Evolutionary conservation across 352 stramenopile species (phyloP).

Genomic region (Globisporangium spinosum): DNA sequence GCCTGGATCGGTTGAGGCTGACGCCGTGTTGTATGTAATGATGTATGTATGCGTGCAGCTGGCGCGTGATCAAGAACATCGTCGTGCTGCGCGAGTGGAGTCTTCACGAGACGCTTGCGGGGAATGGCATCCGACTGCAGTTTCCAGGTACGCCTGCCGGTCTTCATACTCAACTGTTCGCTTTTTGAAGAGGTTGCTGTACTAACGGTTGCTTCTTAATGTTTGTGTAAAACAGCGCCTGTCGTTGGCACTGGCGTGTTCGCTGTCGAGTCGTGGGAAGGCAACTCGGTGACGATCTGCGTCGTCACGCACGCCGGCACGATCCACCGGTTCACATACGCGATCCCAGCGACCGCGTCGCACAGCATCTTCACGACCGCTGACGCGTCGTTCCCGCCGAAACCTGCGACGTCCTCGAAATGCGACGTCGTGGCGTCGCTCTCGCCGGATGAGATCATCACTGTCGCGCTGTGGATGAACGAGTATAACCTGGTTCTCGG

Average conservation of each 20-base stretch:
- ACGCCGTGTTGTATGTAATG: too few species aligned
- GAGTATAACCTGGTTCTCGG: slow-evolving; percentile 74
- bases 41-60: slow-evolving; percentile 26
- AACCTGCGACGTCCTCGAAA: slow-evolving; percentile 29
- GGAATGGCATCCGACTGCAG: slow-evolving; percentile 56
- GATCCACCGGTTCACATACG: slow-evolving; percentile 66
- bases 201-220: background rate
- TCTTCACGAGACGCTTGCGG: slow-evolving; percentile 52
- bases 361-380: slow-evolving; percentile 58
- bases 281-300: slow-evolving; percentile 48
- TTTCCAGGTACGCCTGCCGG: slow-evolving; percentile 31
- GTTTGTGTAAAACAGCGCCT: slow-evolving; percentile 22
- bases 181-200: background rate
- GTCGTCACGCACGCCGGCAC: slow-evolving; percentile 65
- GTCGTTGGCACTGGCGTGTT: slow-evolving; percentile 56
- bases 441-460: slow-evolving; percentile 54
- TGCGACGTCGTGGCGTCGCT: slow-evolving; percentile 50
- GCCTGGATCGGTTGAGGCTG: background rate
- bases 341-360: slow-evolving; percentile 23
- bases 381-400: slow-evolving; percentile 40
- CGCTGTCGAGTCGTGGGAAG: slow-evolving; percentile 62
- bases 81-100: slow-evolving; percentile 70
- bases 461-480: slow-evolving; percentile 65
- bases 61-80: slow-evolving; percentile 71
- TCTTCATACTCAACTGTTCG: background rate